phyloP scores from a whole-genome alignment of 192 early-diverging fungal genomes.

The Linnemannia elongata region DNA sequence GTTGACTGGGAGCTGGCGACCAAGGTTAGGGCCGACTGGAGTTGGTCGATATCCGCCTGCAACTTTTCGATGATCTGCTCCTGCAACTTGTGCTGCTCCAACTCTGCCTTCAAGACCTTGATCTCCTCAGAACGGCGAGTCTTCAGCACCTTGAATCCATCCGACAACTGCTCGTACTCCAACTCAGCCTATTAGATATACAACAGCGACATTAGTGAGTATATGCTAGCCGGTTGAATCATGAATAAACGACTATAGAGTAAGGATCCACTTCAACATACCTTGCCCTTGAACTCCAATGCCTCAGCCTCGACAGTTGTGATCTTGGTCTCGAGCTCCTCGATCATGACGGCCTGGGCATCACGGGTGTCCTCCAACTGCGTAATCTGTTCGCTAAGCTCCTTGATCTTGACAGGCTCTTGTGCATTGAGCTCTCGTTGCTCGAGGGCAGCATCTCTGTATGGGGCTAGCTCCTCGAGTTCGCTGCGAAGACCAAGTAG shows the following conservation, averaged over 20 bases:
- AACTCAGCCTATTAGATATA: slow-evolving; percentile 29
- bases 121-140: slow-evolving; percentile 51
- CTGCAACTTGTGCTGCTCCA: slow-evolving; percentile 54
- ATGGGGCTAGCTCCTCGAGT: slow-evolving; percentile 41
- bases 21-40: slow-evolving; percentile 34
- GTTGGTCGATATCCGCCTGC: slow-evolving; percentile 45
- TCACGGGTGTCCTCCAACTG: slow-evolving; percentile 51
- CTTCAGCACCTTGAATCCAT: slow-evolving; percentile 55
- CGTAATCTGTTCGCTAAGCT: slow-evolving; percentile 41
- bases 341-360: slow-evolving; percentile 44
- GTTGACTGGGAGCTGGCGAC: slow-evolving; percentile 46
- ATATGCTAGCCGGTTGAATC: not conserved
- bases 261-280: not conserved
- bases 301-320: slow-evolving; percentile 52
- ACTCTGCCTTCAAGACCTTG: slow-evolving; percentile 40
- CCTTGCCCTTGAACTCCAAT: slow-evolving; percentile 57
- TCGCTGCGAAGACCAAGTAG: slow-evolving; percentile 24
- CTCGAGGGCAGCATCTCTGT: slow-evolving; percentile 30
- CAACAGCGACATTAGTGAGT: not conserved
- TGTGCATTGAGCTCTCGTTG: slow-evolving; percentile 38
- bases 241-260: too few species aligned
- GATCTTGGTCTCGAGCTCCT: slow-evolving; percentile 52
- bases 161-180: slow-evolving; percentile 46
- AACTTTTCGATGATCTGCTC: slow-evolving; percentile 56
- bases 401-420: slow-evolving; percentile 42